Percentiles rank a stretch among this genome's conserved stretches.
Conservation (phyloP, 129 eudicot species). For the Ambrosia trifida region DNA sequence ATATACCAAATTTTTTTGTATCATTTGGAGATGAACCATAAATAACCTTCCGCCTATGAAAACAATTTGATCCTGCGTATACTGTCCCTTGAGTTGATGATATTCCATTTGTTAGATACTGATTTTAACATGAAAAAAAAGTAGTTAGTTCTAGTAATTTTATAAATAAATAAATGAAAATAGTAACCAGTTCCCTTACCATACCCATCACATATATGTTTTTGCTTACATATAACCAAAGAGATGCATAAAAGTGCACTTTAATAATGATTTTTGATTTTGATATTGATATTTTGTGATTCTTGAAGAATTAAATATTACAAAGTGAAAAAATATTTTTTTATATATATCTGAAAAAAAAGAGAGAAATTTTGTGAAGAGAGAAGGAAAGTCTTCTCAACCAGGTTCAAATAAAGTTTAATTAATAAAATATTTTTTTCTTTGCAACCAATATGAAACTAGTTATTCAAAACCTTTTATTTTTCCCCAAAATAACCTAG, state of each 20-base stretch:
- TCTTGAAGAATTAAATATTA: too few relatives aligned
- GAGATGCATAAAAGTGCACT: too few relatives aligned
- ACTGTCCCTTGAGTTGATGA: conserved; percentile 50
- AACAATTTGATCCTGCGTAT: conserved; percentile 53
- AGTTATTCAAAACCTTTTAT: too few relatives aligned
- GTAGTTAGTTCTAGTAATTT: not conserved
- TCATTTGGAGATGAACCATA: conserved; percentile 52
- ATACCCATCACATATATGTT: not conserved
- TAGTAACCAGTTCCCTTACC: not conserved
- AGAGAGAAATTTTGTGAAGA: not conserved
- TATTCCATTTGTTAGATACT: conserved; percentile 37
- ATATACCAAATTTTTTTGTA: conserved; percentile 30
- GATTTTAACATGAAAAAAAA: conserved; percentile 1
- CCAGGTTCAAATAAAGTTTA: too few relatives aligned
- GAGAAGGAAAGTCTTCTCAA: too few relatives aligned
- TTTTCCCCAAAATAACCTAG: too few relatives aligned
- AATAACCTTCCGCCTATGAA: conserved; percentile 57
- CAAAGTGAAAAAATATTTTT: not conserved
- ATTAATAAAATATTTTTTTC: too few relatives aligned
- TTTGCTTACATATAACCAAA: not conserved
- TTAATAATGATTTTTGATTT: too few relatives aligned
- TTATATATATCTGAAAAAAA: conserved; percentile 23
- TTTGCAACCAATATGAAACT: too few relatives aligned
- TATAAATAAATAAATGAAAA: not conserved
- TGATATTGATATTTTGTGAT: too few relatives aligned